Conservation (phyloP, 208 protist genomes). For the Trypanosoma melophagium region DNA sequence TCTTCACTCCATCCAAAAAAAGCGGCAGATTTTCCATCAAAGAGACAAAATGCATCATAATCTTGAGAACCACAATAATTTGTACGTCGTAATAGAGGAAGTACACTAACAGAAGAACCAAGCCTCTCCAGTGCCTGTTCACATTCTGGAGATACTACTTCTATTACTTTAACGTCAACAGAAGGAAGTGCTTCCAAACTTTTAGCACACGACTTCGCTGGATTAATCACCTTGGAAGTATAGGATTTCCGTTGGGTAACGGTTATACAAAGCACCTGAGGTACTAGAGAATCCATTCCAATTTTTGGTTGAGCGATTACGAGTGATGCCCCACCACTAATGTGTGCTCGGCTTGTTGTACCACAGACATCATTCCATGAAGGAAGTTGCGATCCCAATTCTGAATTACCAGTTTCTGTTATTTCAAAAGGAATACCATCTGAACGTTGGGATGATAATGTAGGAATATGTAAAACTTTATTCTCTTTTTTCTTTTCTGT, state of each 20-base stretch:
- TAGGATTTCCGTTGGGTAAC: background rate
- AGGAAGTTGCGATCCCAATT: background rate
- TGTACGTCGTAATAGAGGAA: constrained; percentile 11
- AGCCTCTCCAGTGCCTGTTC: constrained; percentile 13
- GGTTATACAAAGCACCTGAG: constrained; percentile 11
- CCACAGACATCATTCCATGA: constrained; percentile 12
- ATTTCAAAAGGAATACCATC: constrained; percentile 17
- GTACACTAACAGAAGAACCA: background rate
- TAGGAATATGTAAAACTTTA: background rate
- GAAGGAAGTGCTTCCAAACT: background rate
- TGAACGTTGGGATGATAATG: background rate
- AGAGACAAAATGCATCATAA: constrained; percentile 18
- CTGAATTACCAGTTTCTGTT: background rate
- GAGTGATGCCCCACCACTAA: constrained; percentile 2
- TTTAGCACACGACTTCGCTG: background rate
- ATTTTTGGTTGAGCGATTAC: constrained; percentile 11
- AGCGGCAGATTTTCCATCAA: constrained; percentile 12
- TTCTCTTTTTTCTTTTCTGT: background rate
- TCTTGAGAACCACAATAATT: background rate
- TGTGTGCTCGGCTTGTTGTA: background rate
- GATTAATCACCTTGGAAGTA: background rate
- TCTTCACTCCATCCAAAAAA: constrained; percentile 15
- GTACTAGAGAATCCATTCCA: background rate
- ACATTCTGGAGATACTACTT: constrained; percentile 15
- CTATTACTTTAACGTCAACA: constrained; percentile 14